Conservation (phyloP, 345 rosid species). For the Pugionium dolabratum region DNA sequence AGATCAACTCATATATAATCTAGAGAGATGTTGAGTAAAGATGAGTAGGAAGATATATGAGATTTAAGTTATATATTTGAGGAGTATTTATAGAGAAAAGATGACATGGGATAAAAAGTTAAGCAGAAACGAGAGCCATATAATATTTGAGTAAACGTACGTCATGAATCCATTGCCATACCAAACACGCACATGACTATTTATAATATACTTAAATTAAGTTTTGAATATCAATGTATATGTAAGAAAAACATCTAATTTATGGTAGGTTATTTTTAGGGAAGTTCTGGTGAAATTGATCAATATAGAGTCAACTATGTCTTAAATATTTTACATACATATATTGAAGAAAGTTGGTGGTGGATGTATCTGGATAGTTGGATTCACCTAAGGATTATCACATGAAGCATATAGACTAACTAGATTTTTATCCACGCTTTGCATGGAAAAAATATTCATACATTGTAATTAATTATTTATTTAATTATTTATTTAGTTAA, state of each 20-base stretch:
- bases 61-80: conserved; percentile 1
- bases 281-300: not conserved
- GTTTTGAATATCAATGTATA: not conserved
- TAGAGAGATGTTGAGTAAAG: not conserved
- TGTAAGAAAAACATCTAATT: too few species aligned
- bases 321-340: conserved; percentile 4
- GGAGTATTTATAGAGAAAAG: conserved; percentile 35
- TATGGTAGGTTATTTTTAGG: too few species aligned
- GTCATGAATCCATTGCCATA: conserved; percentile 28
- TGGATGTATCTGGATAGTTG: conserved; percentile 26
- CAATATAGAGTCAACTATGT: conserved; percentile 17
- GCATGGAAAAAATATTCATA: too few species aligned
- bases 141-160: conserved; percentile 21
- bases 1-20: not conserved
- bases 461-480: too few species aligned
- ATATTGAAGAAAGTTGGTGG: conserved; percentile 36
- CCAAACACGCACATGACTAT: conserved; percentile 37
- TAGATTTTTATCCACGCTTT: too few species aligned
- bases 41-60: conserved; percentile 9
- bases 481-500: too few species aligned
- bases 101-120: conserved; percentile 20
- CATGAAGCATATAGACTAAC: not conserved
- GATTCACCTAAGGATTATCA: conserved; percentile 8
- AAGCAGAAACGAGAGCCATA: conserved; percentile 37
- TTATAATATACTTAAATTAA: not conserved